Evolutionary conservation across 192 early-diverging fungal species (phyloP).

Genomic region (Backusella macrospora): DNA sequence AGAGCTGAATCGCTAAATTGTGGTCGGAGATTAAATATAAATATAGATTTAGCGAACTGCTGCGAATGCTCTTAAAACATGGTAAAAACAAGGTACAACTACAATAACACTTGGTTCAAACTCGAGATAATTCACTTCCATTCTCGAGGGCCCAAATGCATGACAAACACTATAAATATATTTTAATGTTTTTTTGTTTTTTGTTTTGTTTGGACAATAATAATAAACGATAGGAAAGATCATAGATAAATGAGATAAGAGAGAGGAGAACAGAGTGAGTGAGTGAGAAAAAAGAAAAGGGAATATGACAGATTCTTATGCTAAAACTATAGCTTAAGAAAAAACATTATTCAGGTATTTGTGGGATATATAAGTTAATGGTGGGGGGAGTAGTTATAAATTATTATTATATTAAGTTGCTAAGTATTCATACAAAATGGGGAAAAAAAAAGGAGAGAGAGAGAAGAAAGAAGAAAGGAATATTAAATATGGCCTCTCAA

Average conservation of each 20-base stretch:
- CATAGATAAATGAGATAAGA: not conserved
- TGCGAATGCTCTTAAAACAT: no score
- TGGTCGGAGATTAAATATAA: no score
- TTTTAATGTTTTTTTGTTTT: not conserved
- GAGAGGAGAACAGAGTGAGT: not conserved
- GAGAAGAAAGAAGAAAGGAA: not conserved
- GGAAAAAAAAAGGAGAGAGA: not conserved
- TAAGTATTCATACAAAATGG: constrained; percentile 8
- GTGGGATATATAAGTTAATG: no score
- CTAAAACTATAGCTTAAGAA: no score
- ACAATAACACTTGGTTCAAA: no score
- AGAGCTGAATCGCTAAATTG: no score
- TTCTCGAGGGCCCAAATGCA: no score
- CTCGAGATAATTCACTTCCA: no score
- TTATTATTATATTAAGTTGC: not conserved
- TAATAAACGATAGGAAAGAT: constrained; percentile 4
- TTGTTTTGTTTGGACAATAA: not conserved
- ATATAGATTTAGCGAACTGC: no score
- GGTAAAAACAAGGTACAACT: no score
- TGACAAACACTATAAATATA: no score
- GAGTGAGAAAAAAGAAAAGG: constrained; percentile 25
- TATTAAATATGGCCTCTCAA: constrained; percentile 11
- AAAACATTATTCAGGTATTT: not conserved
- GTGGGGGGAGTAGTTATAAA: not conserved
- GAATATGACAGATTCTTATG: constrained; percentile 6